Base-by-base conservation (phyloP, 1,139 yeast species). In the Hansenula sp. region DNA sequence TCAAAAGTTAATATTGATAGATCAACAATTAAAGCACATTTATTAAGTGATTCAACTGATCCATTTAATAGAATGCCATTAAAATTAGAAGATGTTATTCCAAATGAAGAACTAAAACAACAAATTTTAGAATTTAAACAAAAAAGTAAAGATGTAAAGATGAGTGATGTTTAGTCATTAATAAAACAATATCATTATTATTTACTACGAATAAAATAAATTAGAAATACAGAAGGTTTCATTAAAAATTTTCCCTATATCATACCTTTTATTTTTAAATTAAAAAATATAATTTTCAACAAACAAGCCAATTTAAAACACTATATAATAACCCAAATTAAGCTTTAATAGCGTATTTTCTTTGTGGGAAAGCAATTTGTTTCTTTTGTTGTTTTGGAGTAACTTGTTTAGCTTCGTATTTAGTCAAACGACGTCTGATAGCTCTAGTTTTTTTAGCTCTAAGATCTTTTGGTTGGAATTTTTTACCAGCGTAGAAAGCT, bases 381-480 rank as follows among this genome's bases (percentile, higher is more conserved):
- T 78, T 83, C 88, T 92, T 92, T 75, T 80, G 80, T 66, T 90
- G 89, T 79, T 86, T 89, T 62, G 74, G 83, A 67, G 97, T 90
- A 72, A 76, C 73, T 71, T 76, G 75, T 61, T 79, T 66, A 68
- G 86, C 82, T 77, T 92, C 97, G 73, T 74, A 73, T 69, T 84
- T 78, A 71, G 97, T 82, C 70, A 92, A 82, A 71, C 82, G 80
- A 82, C 97, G 88, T 86, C 98, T 90, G 74, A 92, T 77, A 73
- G 98, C 97, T 83, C 97, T 92, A 75, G 98, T 92, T 85, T 92
- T 87, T 90, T 92, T 92, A 66, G 88, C 96, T 79, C 97, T 92
- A 76, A 92, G 82, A 72, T 90, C 97, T 81, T 90, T 90, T 79
- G 98, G 98, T 71, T 82, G 79, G 82, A 82, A 86, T 78, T 89